Percentiles rank a stretch among this genome's conserved stretches.
These are phyloP conservation scores for Parathielavia appendiculata DNA, from an alignment of 495 filamentous ascomycete species.

Conservation along the genomic window DNA sequence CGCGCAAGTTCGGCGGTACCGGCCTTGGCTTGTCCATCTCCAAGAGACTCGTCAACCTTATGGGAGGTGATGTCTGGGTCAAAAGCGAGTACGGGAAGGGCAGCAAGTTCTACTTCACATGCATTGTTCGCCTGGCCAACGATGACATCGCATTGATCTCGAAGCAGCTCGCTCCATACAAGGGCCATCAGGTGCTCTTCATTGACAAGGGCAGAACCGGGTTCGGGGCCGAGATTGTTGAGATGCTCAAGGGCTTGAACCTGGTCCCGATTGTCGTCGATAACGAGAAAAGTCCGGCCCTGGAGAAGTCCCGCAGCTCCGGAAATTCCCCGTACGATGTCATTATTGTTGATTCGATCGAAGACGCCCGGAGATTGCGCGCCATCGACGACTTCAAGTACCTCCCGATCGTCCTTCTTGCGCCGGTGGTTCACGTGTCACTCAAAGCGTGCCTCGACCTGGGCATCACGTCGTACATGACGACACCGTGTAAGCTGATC, in stretches of 20 bases:
- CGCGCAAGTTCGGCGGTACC: slow-evolving; percentile 92
- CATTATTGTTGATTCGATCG: slow-evolving; percentile 92
- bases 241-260: slow-evolving; percentile 73
- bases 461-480: slow-evolving; percentile 98
- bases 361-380: slow-evolving; percentile 77
- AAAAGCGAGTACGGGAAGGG: slow-evolving; percentile 88
- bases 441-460: slow-evolving; percentile 93
- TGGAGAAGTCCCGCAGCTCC: slow-evolving; percentile 44
- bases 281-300: slow-evolving; percentile 51
- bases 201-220: slow-evolving; percentile 89
- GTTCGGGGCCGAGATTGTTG: slow-evolving; percentile 67
- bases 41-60: slow-evolving; percentile 88
- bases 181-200: slow-evolving; percentile 88
- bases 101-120: slow-evolving; percentile 96
- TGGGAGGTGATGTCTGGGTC: slow-evolving; percentile 98
- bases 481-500: slow-evolving; percentile 88
- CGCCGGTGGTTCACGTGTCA: slow-evolving; percentile 84
- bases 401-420: slow-evolving; percentile 90
- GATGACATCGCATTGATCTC: slow-evolving; percentile 75
- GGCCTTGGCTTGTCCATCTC: slow-evolving; percentile 96
- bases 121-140: slow-evolving; percentile 79
- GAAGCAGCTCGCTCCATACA: slow-evolving; percentile 82
- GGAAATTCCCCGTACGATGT: slow-evolving; percentile 78
- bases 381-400: slow-evolving; percentile 95
- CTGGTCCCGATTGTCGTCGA: slow-evolving; percentile 78